Conservation (phyloP, 2,329 filamentous ascomycete species). For the Boeremia lycopersici region DNA sequence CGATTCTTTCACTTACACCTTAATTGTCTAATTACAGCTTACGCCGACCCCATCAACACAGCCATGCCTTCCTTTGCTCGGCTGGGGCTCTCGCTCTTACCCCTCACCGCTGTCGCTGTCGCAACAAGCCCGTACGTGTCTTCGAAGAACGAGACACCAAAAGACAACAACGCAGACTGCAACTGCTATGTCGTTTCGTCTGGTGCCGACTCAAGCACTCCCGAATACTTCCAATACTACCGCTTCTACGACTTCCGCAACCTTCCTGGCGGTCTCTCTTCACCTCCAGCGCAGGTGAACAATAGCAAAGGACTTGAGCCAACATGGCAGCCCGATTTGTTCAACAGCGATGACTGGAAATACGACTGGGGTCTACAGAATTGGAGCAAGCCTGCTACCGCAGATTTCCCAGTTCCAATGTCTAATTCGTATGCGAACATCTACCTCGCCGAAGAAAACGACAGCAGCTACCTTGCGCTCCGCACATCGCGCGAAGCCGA, state of each 20-base stretch:
- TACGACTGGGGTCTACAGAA: slow-evolving; percentile 50
- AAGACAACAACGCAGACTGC: slow-evolving; percentile 48
- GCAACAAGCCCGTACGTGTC: slow-evolving; percentile 37
- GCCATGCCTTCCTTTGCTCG: slow-evolving; percentile 26
- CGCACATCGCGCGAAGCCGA: slow-evolving; percentile 52
- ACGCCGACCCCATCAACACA: background rate
- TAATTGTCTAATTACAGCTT: slow-evolving; percentile 8
- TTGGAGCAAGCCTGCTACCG: slow-evolving; percentile 51
- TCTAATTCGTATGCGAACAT: slow-evolving; percentile 55
- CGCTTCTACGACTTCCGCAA: slow-evolving; percentile 59
- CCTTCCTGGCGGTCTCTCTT: slow-evolving; percentile 39
- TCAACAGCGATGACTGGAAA: slow-evolving; percentile 46
- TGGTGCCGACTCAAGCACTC: slow-evolving; percentile 42
- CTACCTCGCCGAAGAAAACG: slow-evolving; percentile 48
- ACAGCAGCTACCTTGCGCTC: slow-evolving; percentile 54
- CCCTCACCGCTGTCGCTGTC: slow-evolving; percentile 31
- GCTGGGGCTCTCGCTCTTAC: slow-evolving; percentile 31
- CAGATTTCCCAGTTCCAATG: slow-evolving; percentile 50
- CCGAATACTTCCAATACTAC: slow-evolving; percentile 58
- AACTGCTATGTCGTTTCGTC: slow-evolving; percentile 57
- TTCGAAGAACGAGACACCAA: slow-evolving; percentile 34
- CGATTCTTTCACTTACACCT: slow-evolving; percentile 7
- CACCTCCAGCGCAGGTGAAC: slow-evolving; percentile 33
- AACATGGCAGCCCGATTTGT: slow-evolving; percentile 46
- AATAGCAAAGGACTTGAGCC: slow-evolving; percentile 25